Evolutionary conservation across 495 filamentous ascomycete genomes (phyloP).

Genomic region (Immersiella caudata): DNA sequence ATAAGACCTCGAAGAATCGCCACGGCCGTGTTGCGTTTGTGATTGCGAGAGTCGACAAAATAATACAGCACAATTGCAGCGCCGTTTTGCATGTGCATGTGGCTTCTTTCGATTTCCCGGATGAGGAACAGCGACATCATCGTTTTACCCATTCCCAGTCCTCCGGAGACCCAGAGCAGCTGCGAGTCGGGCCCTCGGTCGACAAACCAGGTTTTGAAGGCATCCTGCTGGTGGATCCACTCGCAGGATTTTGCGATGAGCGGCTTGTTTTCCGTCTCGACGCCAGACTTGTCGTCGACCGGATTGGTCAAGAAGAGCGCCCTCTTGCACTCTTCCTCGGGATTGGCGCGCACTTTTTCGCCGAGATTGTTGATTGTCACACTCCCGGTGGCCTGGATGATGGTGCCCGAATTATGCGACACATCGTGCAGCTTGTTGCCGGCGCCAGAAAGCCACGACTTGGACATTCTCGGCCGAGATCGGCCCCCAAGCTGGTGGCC

Average conservation of each 20-base stretch:
- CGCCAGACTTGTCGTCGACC: not conserved
- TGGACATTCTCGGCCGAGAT: conserved; percentile 1
- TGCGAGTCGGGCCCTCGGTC: not conserved
- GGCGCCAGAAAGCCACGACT: not conserved
- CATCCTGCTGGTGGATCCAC: conserved; percentile 7
- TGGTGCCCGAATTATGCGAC: not conserved
- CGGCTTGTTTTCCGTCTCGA: conserved; percentile 1
- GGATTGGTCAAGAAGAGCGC: conserved; percentile 14
- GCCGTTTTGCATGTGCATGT: conserved; percentile 6
- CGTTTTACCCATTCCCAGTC: not conserved
- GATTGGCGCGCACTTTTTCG: not conserved
- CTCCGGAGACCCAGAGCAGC: conserved; percentile 12
- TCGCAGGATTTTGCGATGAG: conserved; percentile 2
- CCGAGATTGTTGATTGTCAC: not conserved
- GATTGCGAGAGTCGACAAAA: conserved; percentile 7
- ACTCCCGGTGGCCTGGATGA: not conserved
- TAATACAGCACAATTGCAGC: not conserved
- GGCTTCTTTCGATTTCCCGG: not conserved
- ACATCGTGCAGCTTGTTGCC: conserved; percentile 10
- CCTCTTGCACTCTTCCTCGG: conserved; percentile 2
- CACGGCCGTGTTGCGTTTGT: conserved; percentile 2
- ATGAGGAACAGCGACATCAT: conserved; percentile 11
- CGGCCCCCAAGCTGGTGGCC: no score
- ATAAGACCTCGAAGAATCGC: conserved; percentile 9
- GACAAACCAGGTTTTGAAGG: conserved; percentile 5